Base-by-base conservation (phyloP, 2,329 filamentous ascomycete genomes). In the Colletotrichum eremochloae region DNA sequence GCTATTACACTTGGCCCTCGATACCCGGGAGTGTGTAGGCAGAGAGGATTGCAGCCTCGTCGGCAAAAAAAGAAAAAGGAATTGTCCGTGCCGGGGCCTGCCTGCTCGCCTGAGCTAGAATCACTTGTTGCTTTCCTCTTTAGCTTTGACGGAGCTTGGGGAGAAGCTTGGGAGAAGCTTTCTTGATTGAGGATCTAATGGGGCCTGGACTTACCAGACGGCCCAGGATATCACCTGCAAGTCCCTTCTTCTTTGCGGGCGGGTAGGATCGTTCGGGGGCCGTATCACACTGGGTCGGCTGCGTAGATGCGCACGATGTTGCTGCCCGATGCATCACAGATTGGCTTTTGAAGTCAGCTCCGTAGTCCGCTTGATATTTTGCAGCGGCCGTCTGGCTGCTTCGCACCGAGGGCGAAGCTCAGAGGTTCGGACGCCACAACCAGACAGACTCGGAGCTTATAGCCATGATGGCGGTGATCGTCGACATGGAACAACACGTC, bases 341-440 rank as follows among this genome's bases (percentile, higher is more conserved):
- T 85, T 62, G 87, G 24, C 24, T 86, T 67, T 89, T 86, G 79
- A 93, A 92, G 80, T 94, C 92, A 62, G 82, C 84, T 76, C 89
- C 86, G 81, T 92, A 94, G 81, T 93, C 91, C 57, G 81, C 78
- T 55, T 85, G 82, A 48, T 82, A 82, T 82, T 82, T 94, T 94
- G 87, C 92, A 94, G 42, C 72, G 67, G 53, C 86, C 88, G 76
- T 90, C 88, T 33, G 86, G 68, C 75, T 88, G 88, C 79, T 92
- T 91, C 76, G 90, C 88, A 72, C 92, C 92, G 15, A 94, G 84
- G 18, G 91, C 86, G 77, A 92, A 92, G 63, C 92, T 92, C 72
- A 93, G 76, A 20, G 77, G 79, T 11, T 82, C 82, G 12, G 76
- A 79, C n/a, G 80, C 80, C 24, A 84, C 82, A 5, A 85, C 80